Base-by-base conservation (phyloP, 345 rosid species). In the Rhizophora mangle region DNA sequence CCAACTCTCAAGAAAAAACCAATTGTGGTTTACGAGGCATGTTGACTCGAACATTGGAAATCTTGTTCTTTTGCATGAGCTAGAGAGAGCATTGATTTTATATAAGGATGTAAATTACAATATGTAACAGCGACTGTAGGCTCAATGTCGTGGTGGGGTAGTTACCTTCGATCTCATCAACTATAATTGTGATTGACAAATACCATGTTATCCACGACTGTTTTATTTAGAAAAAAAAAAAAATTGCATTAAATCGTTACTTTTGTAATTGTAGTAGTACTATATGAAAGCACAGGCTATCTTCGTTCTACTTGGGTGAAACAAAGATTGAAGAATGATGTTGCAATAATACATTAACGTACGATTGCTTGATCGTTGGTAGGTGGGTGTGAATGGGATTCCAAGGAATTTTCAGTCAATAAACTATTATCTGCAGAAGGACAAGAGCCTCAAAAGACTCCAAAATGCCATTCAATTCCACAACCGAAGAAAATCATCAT, bases 361-460 rank as follows among this genome's bases (percentile, higher is more conserved):
- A 34, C 37, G 85, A 73, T 65, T 72, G 52, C 68, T 39, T 34
- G 11, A 36, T 53, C n/a, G 7, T 61, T 27, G 53, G 31, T 21
- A 31, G 57, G 11, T 31, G 31, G 15, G 55, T 30, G 60, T 62
- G 30, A 39, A 57, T 52, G 59, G 39, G 53, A 63, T 46, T 39
- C 66, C 52, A 15, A 36, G 67, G 47, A 16, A 22, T 39, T 39
- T 15, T 30, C 27, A 68, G 72, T 55, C 8, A 31, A 9, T 62
- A 47, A 52, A 32, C 24, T 58, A 58, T 27, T 16, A 31, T 22
- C 27, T 13, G 24, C 21, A 19, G 3, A 57, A 67, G 53, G 75
- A 76, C 83, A 81, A 69, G 21, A 76, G 36, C 72, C 86, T 85
- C 82, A 82, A 85, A 85, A 81, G 85, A 80, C 81, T 74, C 78